Evolutionary conservation across 1,284 basidiomycete genomes (phyloP), one percentile per base, ranked within the genome.

Genomic region (Leucoagaricus sp.): DNA sequence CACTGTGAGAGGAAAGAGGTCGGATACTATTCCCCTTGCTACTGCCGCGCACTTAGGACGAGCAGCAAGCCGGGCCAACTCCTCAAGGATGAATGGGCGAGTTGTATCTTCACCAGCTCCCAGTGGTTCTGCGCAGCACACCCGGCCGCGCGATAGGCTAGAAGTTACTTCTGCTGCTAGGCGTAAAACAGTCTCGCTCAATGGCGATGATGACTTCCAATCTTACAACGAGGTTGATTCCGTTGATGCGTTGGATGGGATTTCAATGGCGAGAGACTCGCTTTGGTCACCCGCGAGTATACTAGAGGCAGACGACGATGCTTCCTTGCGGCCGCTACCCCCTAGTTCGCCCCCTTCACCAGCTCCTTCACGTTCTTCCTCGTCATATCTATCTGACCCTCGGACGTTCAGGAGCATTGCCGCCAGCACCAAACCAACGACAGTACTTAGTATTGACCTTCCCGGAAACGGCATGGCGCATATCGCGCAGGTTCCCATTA

Each of bases 371-470:
- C 86, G 81, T 58, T 91, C 86, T 1, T 88, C 89, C 8, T 88
- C 89, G 0, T 90, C 91, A 1, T 89, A 90, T 69, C 78, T 91
- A 41, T 91, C 88, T 13, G 82, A 92, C 66, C 81, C 87, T n/a
- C 82, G 85, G 50, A 92, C 89, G 4, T 89, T 91, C 74, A 79
- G 81, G 66, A 92, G 88, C 66, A 87, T 90, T 64, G 84, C 91
- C 21, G 91, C 93, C 0, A 94, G 92, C 67, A 98, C 96, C 4
- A 98, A 98, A 71, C 96, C 94, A 2, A 98, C 96, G 2, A 98
- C 96, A 0, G 73, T 97, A 25, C 81, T 97, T 42, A 94, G 91
- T 63, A 84, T 96, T 59, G 95, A 98, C 66, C 74, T 93, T 15
- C 82, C 82, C 40, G 81, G 85, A 5, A 85, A 83, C 58, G 85